Base-by-base conservation (phyloP, 2,329 filamentous ascomycete species). In the Colletotrichum limetticola region DNA sequence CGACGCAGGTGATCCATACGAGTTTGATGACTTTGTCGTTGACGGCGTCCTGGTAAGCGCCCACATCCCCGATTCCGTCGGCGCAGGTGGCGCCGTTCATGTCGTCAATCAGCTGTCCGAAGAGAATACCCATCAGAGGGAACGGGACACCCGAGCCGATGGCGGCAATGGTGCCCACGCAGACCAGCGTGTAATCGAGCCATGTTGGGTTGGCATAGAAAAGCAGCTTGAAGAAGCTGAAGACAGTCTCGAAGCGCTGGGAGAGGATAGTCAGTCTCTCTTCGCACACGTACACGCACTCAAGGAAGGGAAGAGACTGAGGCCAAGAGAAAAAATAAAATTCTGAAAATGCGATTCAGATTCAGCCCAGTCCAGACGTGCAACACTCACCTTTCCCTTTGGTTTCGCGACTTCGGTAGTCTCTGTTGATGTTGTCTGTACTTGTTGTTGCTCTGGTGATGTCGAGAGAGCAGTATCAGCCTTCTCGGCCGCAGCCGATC, bases 1-100 rank as follows among this genome's bases (percentile, higher is more conserved):
- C 85, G 12, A 86, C 90, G 68, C 91, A 87, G 16, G 88, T 87
- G 37, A 92, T 82, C 76, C 91, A 91, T 4, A 91, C 85, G 32
- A 92, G 83, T 52, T 86, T 73, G 77, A 91, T 78, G 35, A 92
- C 86, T 75, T 88, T 90, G 66, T 79, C 76, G 73, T 87, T 83
- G 67, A 89, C 84, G 28, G 75, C 78, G 52, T 69, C 66, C 66
- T 84, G 79, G 57, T 82, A 80, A 37, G 55, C 37, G 32, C 19
- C 46, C 32, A 52, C n/a, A 30, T 71, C 56, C 5, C 55, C 28
- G 14, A 66, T 30, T 22, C 32, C 76, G 56, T 74, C 70, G 3
- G 80, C 78, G 76, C 87, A 89, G 28, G 86, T 85, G 30, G 86
- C 86, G 56, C 80, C 79, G 76, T 89, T 89, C 76, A 90, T 82